Conservation (phyloP, 225 moss, liverwort and hornwort species). For the Lunularia cruciata region DNA sequence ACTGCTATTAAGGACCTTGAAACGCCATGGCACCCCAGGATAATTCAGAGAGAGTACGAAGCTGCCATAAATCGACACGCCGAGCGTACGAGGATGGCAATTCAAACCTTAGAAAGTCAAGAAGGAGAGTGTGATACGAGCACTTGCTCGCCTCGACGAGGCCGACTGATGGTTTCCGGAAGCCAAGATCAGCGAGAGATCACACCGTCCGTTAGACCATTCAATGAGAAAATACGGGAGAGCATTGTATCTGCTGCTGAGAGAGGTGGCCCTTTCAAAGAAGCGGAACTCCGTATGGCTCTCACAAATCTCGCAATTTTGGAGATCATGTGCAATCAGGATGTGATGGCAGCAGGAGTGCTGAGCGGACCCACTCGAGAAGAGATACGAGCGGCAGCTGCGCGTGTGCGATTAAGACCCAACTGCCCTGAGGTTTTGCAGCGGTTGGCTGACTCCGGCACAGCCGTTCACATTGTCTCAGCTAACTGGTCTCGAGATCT, state of each 20-base stretch:
- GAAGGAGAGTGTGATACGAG: not conserved
- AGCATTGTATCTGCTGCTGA: not conserved
- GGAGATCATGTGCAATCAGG: constrained; percentile 45
- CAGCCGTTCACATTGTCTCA: constrained; percentile 40
- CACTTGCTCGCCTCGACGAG: not conserved
- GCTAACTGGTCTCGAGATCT: constrained; percentile 56
- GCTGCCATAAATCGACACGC: constrained; percentile 28
- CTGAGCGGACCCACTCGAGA: constrained; percentile 38
- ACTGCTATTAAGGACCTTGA: not conserved
- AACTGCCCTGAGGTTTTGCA: constrained; percentile 34
- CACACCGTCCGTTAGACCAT: constrained; percentile 1
- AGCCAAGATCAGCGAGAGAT: not conserved
- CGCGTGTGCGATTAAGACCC: constrained; percentile 27
- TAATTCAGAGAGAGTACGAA: constrained; percentile 19
- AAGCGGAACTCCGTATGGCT: constrained; percentile 39
- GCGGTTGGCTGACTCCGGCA: constrained; percentile 30
- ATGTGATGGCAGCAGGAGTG: constrained; percentile 36
- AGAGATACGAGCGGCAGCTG: constrained; percentile 31
- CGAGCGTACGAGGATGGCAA: constrained; percentile 8
- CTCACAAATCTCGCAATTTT: constrained; percentile 33
- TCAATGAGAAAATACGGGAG: not conserved
- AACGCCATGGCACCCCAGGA: constrained; percentile 17
- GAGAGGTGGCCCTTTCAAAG: constrained; percentile 2
- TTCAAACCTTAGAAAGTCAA: not conserved
- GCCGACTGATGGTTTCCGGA: too few relatives aligned